Evolutionary conservation across 2,329 filamentous ascomycete genomes (phyloP).

Genomic region (Teratosphaeria epicoccoides): DNA sequence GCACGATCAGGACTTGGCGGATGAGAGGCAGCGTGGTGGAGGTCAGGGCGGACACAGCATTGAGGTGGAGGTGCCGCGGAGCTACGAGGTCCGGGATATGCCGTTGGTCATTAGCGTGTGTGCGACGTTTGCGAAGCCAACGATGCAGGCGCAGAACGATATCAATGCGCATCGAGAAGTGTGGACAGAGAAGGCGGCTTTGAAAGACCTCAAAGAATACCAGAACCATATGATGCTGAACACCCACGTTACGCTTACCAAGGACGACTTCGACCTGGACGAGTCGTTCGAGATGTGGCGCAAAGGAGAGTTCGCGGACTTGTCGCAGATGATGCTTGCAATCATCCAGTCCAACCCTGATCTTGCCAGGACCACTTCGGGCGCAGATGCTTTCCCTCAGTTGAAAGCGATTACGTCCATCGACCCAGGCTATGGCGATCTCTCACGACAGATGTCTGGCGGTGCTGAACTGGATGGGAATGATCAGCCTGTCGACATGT

Average conservation of each 20-base stretch:
- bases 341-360: constrained; percentile 80
- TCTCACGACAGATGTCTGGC: constrained; percentile 38
- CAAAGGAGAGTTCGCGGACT: constrained; percentile 71
- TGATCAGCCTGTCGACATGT: constrained; percentile 60
- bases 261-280: constrained; percentile 80
- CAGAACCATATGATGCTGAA: constrained; percentile 78
- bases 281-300: constrained; percentile 87
- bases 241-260: constrained; percentile 63
- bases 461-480: constrained; percentile 37
- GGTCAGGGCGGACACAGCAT: constrained; percentile 54
- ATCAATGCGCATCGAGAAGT: constrained; percentile 68
- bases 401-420: constrained; percentile 12
- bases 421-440: constrained; percentile 32
- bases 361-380: constrained; percentile 64
- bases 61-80: constrained; percentile 73
- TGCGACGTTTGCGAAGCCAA: constrained; percentile 70
- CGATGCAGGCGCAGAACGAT: constrained; percentile 72
- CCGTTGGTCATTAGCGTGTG: constrained; percentile 79
- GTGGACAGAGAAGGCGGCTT: constrained; percentile 86
- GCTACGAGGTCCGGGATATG: constrained; percentile 95
- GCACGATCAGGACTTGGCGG: constrained; percentile 80
- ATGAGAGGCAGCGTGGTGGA: constrained; percentile 47
- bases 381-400: constrained; percentile 19
- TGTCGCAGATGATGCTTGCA: constrained; percentile 88
- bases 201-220: constrained; percentile 87